These are phyloP conservation scores for Trichomonas gallinae DNA, from an alignment of 208 protist genomes.

Conservation along the genomic window DNA sequence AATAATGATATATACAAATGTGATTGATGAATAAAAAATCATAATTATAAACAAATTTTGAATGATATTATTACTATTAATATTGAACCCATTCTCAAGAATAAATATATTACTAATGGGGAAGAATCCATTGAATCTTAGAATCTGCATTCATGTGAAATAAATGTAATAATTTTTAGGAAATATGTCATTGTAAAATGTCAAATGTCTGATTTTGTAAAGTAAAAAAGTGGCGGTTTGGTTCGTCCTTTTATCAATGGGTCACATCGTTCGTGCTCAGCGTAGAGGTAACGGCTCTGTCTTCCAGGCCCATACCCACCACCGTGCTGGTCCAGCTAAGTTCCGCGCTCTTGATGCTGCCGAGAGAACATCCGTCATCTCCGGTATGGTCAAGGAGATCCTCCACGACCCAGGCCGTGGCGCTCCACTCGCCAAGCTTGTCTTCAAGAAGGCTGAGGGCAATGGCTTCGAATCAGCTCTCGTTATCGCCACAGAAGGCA, in stretches of 20 bases:
- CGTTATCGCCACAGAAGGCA: conserved; percentile 91
- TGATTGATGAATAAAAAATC: no score
- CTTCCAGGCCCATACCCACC: conserved; percentile 69
- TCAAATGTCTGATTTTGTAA: no score
- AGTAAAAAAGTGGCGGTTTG: background rate
- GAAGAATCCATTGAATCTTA: no score
- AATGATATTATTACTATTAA: no score
- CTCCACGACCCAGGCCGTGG: conserved; percentile 96
- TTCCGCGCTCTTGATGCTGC: conserved; percentile 83
- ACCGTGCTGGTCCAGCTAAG: conserved; percentile 77
- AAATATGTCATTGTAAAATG: no score
- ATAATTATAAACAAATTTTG: no score
- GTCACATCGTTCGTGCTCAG: conserved; percentile 51
- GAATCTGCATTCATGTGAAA: no score
- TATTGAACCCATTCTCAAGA: no score
- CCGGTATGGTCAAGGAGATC: conserved; percentile 68
- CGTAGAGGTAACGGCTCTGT: conserved; percentile 74
- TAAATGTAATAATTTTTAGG: no score
- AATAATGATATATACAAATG: no score
- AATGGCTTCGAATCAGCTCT: conserved; percentile 57
- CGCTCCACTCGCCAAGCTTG: conserved; percentile 85
- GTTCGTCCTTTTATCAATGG: conserved; percentile 27
- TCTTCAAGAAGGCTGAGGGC: conserved; percentile 72
- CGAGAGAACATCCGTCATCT: conserved; percentile 81
- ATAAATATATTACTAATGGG: no score